These are phyloP conservation scores for Coemansia sp. DNA, from an alignment of 371 early-diverging fungal species.

Conservation along the genomic window DNA sequence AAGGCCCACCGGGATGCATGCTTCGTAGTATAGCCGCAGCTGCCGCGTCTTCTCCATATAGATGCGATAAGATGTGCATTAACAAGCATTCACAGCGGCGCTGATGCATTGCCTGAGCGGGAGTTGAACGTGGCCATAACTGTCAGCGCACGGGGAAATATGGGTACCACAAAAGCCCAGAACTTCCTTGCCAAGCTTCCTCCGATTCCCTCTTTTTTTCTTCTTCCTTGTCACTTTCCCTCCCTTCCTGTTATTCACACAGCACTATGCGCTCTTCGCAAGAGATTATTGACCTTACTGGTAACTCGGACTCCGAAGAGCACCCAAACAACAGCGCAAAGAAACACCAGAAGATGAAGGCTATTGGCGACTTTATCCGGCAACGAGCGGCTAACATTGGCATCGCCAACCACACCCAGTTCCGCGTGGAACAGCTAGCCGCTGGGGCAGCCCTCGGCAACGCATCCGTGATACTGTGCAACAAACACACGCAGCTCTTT, in stretches of 20 bases:
- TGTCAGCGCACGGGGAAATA: background rate
- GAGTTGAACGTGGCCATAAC: background rate
- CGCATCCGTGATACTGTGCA: conserved; percentile 52
- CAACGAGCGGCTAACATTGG: background rate
- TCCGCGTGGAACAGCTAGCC: conserved; percentile 10
- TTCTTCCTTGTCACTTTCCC: background rate
- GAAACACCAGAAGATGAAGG: conserved; percentile 2
- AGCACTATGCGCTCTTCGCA: background rate
- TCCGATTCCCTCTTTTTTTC: background rate
- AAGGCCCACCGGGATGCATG: conserved; percentile 29
- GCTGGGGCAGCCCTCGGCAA: background rate
- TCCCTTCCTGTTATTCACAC: no score
- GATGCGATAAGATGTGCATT: background rate
- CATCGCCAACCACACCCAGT: background rate
- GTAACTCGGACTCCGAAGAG: conserved; percentile 7
- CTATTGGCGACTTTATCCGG: conserved; percentile 9
- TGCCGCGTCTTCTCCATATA: background rate
- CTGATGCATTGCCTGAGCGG: no score
- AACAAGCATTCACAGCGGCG: no score
- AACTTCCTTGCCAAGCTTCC: background rate
- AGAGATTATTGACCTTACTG: conserved; percentile 22
- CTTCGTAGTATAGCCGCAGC: conserved; percentile 23
- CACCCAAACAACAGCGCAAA: background rate
- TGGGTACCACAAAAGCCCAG: background rate
- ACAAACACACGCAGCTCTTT: conserved; percentile 54